phyloP scores from a whole-genome alignment of 169 alveolate genomes.

The Eimeria brunetti region DNA sequence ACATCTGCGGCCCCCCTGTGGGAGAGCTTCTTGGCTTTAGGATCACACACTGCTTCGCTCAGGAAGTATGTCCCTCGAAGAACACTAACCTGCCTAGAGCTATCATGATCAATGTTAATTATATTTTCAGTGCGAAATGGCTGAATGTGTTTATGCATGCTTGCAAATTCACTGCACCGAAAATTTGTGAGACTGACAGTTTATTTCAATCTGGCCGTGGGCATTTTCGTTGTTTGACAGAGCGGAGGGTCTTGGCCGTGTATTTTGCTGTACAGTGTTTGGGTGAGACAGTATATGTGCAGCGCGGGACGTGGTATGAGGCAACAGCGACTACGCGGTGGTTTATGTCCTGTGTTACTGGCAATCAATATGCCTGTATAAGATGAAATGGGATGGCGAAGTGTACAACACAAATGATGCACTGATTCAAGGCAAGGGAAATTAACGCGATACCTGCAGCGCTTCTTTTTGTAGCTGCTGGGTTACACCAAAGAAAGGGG shows the following conservation, averaged over 20 bases:
- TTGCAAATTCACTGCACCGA: too few relatives aligned
- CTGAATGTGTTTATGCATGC: too few relatives aligned
- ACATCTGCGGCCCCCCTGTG: neutral
- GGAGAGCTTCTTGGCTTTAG: neutral
- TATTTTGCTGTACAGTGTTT: neutral
- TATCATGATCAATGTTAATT: too few relatives aligned
- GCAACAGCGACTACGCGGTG: neutral
- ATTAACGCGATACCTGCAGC: too few relatives aligned
- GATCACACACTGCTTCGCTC: neutral
- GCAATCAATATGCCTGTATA: neutral
- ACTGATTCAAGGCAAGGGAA: too few relatives aligned
- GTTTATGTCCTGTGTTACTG: neutral
- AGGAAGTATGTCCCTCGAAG: neutral
- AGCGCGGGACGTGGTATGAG: neutral
- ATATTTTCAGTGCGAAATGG: too few relatives aligned
- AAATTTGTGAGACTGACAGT: too few relatives aligned
- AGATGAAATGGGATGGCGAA: neutral
- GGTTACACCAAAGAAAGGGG: too few relatives aligned
- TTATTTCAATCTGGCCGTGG: neutral
- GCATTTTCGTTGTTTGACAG: neutral
- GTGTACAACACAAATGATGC: neutral
- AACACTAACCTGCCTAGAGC: neutral
- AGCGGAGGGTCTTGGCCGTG: too few relatives aligned
- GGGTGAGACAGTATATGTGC: neutral
- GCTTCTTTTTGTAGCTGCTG: too few relatives aligned